Base-by-base conservation (phyloP, 768 basidiomycete species). In the Termitomyces sp. region DNA sequence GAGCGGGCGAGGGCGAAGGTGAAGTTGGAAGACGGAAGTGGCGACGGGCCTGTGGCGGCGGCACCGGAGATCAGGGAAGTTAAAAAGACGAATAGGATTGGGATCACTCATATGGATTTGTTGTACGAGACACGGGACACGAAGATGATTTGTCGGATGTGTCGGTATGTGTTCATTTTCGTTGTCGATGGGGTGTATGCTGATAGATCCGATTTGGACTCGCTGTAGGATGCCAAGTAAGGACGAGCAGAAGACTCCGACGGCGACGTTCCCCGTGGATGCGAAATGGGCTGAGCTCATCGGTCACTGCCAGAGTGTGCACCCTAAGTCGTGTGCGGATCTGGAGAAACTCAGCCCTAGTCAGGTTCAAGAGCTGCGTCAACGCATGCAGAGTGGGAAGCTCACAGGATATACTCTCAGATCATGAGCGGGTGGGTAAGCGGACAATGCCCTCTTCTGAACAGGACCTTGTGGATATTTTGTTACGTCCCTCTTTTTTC, bases 281-380 rank as follows among this genome's bases (percentile, higher is more conserved):
- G 71, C 75, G 9, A 66, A 62, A 9, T 75, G 74, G 75, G 56
- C 58, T 9, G 74, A 72, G 20, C 70, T 78, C 13, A 64, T 73
- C 11, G 68, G 70, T 4, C 76, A 78, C 59, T 72, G 69, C 59
- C 66, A 70, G 65, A 49, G 42, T 1, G 69, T 67, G 20, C 76
- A 78, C 54, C 66, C 72, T 7, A 69, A 72, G 20, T 67, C 64
- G 7, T 76, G 74, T 45, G 66, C 67, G 35, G 74, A 73, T 48
- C 59, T 78, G 22, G 73, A 73, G 50, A 69, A 63, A 62, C 60
- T 76, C 53, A 67, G 66, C 11, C 69, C 72, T 0, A 67, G 65
- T 42, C 74, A 76, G 67, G 67, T 78, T 16, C 70, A 72, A 18
- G 76, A 78, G 65, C 69, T 70, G 59, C 48, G 63, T 12, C 72